phyloP scores from a whole-genome alignment of 352 stramenopile genomes.

The Thraustochytrium striatum region DNA sequence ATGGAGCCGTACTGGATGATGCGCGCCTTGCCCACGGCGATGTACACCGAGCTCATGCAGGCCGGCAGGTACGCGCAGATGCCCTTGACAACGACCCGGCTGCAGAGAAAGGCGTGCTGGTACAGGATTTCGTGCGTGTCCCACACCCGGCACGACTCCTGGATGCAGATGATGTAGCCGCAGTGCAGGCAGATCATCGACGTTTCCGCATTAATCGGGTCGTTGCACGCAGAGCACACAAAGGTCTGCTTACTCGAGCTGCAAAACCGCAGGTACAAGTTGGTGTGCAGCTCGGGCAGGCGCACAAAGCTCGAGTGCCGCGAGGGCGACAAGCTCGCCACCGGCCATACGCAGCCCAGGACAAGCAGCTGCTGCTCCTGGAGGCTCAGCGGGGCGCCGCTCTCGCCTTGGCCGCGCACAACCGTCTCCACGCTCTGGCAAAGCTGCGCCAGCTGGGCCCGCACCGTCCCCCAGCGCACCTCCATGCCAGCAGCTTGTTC shows the following conservation, averaged over 20 bases:
- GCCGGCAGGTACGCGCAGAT: conserved; percentile 26
- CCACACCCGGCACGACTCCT: neutral
- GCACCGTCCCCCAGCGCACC: too few species aligned
- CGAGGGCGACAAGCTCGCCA: too few species aligned
- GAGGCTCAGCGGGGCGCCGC: too few species aligned
- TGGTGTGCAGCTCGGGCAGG: conserved; percentile 14
- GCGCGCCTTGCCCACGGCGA: conserved; percentile 7
- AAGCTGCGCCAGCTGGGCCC: too few species aligned
- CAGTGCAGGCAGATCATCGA: conserved; percentile 43
- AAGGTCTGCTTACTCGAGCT: neutral
- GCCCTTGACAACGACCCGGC: neutral
- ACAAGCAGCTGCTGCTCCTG: too few species aligned
- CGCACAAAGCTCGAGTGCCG: too few species aligned
- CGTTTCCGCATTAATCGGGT: conserved; percentile 1
- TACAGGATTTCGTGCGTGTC: neutral
- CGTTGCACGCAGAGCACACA: neutral
- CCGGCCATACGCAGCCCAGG: too few species aligned
- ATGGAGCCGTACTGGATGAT: conserved; percentile 35
- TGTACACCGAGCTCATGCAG: conserved; percentile 19
- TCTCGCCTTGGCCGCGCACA: too few species aligned
- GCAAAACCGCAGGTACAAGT: conserved; percentile 38
- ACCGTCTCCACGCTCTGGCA: too few species aligned
- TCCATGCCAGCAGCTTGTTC: too few species aligned
- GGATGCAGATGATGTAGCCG: conserved; percentile 1
- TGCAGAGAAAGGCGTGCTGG: neutral